phyloP scores from a whole-genome alignment of 2,329 filamentous ascomycete genomes.

The Colletotrichum spaethianum region DNA sequence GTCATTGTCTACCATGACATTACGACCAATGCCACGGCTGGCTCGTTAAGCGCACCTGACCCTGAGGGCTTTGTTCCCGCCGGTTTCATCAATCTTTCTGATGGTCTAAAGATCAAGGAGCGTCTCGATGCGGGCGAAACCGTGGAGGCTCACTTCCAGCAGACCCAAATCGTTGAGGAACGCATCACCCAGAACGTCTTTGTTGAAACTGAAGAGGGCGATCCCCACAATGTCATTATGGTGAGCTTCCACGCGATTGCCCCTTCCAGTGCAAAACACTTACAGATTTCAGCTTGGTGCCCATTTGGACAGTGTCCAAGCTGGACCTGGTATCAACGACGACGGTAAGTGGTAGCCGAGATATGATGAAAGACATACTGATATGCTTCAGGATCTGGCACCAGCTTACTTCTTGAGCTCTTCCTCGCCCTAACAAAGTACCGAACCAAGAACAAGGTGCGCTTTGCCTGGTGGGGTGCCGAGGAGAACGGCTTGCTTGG shows the following conservation, averaged over 20 bases:
- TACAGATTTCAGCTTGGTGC: constrained; percentile 52
- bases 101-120: constrained; percentile 57
- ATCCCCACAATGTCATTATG: constrained; percentile 58
- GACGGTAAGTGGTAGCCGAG: constrained; percentile 48
- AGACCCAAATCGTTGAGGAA: constrained; percentile 54
- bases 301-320: constrained; percentile 60
- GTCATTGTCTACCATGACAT: constrained; percentile 52
- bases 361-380: neutral
- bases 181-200: constrained; percentile 61
- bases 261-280: neutral
- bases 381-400: constrained; percentile 52
- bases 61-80: constrained; percentile 49
- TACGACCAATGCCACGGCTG: constrained; percentile 49
- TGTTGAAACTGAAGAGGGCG: constrained; percentile 60
- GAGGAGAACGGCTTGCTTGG: constrained; percentile 60
- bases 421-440: constrained; percentile 56
- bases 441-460: constrained; percentile 53
- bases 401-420: constrained; percentile 57
- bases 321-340: constrained; percentile 62
- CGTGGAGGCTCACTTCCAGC: constrained; percentile 53
- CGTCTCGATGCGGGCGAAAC: constrained; percentile 56
- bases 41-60: constrained; percentile 47
- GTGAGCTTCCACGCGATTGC: neutral
- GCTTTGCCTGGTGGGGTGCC: constrained; percentile 62
- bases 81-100: constrained; percentile 52